phyloP scores from a whole-genome alignment of 1,139 yeast species.

The Yamadazyma triangularis region DNA sequence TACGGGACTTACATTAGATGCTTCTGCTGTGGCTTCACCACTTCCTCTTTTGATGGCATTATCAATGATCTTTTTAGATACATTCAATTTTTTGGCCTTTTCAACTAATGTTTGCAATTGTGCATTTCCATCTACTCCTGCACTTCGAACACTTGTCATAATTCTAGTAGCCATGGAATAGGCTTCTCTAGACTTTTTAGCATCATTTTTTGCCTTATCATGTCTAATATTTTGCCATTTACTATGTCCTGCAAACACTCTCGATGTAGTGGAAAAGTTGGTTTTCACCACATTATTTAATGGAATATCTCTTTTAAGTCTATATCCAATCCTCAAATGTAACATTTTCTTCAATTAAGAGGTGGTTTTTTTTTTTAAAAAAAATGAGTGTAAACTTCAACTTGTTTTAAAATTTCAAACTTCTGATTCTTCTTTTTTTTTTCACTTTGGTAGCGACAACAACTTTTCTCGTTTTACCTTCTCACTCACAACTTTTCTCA shows the following conservation, averaged over 20 bases:
- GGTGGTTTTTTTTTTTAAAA: no score
- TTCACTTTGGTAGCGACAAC: no score
- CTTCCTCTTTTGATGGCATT: constrained; percentile 82
- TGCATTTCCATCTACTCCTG: constrained; percentile 60
- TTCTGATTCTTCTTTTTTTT: no score
- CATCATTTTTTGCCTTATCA: constrained; percentile 91
- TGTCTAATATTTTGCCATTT: constrained; percentile 96
- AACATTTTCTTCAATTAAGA: no score
- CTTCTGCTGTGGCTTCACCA: constrained; percentile 43
- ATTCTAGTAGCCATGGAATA: constrained; percentile 72
- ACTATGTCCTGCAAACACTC: constrained; percentile 63
- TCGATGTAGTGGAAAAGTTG: constrained; percentile 18
- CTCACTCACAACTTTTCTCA: no score
- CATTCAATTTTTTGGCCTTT: constrained; percentile 70
- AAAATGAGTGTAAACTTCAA: no score
- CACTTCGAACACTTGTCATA: constrained; percentile 61
- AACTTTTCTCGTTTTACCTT: no score
- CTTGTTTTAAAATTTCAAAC: no score
- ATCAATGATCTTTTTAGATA: constrained; percentile 81
- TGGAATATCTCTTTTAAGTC: no score
- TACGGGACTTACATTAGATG: constrained; percentile 32
- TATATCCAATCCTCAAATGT: no score
- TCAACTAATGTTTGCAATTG: constrained; percentile 73
- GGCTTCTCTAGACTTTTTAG: constrained; percentile 64
- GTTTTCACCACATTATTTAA: no score